Evolutionary conservation across 1,284 basidiomycete species (phyloP).

Genomic region (Phlebopus sp.): DNA sequence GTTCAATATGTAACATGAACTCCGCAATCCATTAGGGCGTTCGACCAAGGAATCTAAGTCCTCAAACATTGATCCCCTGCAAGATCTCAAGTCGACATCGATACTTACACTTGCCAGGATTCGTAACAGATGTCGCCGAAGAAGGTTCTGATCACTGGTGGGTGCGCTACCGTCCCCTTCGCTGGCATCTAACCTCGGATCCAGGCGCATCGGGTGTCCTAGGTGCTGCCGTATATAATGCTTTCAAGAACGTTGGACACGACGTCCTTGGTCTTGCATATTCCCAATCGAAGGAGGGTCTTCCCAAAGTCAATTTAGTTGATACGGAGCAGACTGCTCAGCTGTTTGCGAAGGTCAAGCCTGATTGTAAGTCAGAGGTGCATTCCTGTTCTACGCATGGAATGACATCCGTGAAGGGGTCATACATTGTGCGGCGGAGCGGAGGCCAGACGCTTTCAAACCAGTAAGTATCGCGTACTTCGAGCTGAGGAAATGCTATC

Average conservation of each 20-base stretch:
- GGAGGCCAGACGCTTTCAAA: constrained; percentile 80
- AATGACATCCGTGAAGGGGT: constrained; percentile 50
- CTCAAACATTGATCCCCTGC: too few species aligned
- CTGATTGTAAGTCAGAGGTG: constrained; percentile 52
- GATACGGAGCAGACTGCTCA: constrained; percentile 47
- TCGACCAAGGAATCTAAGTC: too few species aligned
- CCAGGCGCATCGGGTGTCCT: constrained; percentile 77
- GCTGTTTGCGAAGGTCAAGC: constrained; percentile 53
- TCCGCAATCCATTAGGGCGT: too few species aligned
- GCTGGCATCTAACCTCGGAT: constrained; percentile 6
- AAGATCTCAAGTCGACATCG: too few species aligned
- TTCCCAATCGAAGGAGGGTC: constrained; percentile 52
- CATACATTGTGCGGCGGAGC: constrained; percentile 83
- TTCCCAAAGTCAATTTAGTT: constrained; percentile 61
- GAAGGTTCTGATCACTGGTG: constrained; percentile 54
- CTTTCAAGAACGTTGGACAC: constrained; percentile 47
- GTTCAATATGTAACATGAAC: too few species aligned
- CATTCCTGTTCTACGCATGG: constrained; percentile 4
- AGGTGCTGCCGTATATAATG: constrained; percentile 61
- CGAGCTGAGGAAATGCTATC: not conserved
- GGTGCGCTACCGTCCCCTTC: not conserved
- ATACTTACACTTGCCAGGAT: too few species aligned
- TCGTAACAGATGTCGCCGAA: constrained; percentile 5
- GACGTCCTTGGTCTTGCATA: constrained; percentile 62
- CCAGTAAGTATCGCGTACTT: constrained; percentile 44